Evolutionary conservation across 371 early-diverging fungal species (phyloP), one percentile per base, ranked within the genome.

Genomic region (Rhizopus stolonifer): DNA sequence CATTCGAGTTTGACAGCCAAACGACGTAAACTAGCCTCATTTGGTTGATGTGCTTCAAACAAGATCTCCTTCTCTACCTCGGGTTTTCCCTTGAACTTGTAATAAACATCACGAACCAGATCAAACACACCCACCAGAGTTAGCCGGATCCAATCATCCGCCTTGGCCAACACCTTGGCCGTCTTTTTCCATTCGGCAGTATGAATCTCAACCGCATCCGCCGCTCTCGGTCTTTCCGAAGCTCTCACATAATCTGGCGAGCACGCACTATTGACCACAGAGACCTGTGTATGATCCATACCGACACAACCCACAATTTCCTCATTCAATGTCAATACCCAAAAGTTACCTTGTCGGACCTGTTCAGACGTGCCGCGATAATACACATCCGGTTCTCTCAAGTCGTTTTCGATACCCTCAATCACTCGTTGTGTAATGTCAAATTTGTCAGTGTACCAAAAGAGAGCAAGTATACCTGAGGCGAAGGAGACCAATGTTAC

Each of bases 291-390:
- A 11, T 70, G 70, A 44, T 74, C 72, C 49, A 74, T 50, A 17
- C 79, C 79, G 43, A 74, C 60, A 47, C 74, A 74, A 2, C 69
- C 79, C 11, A 78, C 71, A 9, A 64, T 56, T 7, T 68, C 63
- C n/a, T 63, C 63, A 31, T 72, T 64, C 11, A 78, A 53, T 0
- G 79, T 78, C 39, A 78, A 50, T 13, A 78, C 70, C 79, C 79
- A 78, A 39, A 78, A 78, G 17, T 72, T 68, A 38, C 73, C 77
- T 49, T 58, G 57, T 11, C 45, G 57, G 6, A 49, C 26, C 11
- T 51, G 39, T 0, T 59, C 59, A 11, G 62, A 52, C 15, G 54
- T 50, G 0, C 74, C 72, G 8, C 70, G 67, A 52, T 74, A 74
- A 32, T 64, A 72, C 2, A 42, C 50, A 42, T 59, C 58, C 2